Evolutionary conservation across 805 yeast genomes (phyloP).

Genomic region (Candida alai): DNA sequence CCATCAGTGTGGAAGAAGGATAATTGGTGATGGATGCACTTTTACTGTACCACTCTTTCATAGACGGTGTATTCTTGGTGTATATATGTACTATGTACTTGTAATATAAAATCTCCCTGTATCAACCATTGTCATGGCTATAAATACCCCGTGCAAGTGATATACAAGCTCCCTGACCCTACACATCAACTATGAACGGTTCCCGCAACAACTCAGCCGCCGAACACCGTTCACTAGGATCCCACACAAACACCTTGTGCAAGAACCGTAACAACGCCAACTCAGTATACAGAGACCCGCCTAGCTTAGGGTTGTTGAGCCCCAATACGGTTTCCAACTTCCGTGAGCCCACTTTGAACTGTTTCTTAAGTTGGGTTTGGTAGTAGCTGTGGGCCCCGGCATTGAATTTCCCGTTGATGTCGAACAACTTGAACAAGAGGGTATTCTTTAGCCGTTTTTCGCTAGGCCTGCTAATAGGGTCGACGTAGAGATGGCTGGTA

Average conservation of each 20-base stretch:
- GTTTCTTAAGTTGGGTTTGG: constrained; percentile 13
- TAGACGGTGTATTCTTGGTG: too few species aligned
- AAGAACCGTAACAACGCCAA: constrained; percentile 24
- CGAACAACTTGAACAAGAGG: constrained; percentile 35
- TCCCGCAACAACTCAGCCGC: constrained; percentile 23
- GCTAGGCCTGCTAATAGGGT: constrained; percentile 14
- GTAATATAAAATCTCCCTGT: too few species aligned
- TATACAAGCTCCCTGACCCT: too few species aligned
- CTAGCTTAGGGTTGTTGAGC: constrained; percentile 6
- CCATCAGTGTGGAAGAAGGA: too few species aligned
- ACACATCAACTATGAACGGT: constrained; percentile 25
- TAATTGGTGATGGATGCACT: too few species aligned
- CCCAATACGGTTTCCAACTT: constrained; percentile 27
- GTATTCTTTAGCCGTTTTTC: constrained; percentile 34
- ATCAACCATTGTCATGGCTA: too few species aligned
- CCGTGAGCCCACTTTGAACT: constrained; percentile 26
- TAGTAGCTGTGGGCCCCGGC: constrained; percentile 8
- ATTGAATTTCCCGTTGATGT: constrained; percentile 35
- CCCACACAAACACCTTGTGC: constrained; percentile 33
- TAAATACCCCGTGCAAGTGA: too few species aligned
- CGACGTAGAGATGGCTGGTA: background rate
- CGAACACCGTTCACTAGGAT: constrained; percentile 26
- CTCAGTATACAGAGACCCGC: constrained; percentile 1
- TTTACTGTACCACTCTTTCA: too few species aligned
- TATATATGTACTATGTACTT: too few species aligned